phyloP scores from a whole-genome alignment of 345 rosid genomes.

The Rhodomyrtus tomentosa region DNA sequence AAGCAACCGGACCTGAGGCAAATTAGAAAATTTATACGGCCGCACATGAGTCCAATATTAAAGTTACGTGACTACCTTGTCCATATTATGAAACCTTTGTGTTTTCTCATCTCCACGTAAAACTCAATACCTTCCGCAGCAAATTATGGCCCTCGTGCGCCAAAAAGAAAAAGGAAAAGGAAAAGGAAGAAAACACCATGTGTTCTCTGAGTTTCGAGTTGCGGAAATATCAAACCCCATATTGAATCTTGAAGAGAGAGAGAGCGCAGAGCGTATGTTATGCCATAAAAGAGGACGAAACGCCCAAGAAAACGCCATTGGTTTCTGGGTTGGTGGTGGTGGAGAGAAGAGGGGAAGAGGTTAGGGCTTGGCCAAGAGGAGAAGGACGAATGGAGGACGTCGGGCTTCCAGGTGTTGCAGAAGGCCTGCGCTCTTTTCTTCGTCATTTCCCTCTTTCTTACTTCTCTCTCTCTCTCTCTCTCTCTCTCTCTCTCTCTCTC shows the following conservation, averaged over 20 bases:
- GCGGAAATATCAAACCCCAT: not conserved
- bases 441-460: not conserved
- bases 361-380: constrained; percentile 33
- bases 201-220: not conserved
- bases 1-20: not conserved
- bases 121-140: not conserved
- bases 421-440: constrained; percentile 45
- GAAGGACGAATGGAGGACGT: constrained; percentile 65
- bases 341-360: constrained; percentile 10
- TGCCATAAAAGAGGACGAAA: not conserved
- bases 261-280: not conserved
- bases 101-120: not conserved
- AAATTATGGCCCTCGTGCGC: not conserved
- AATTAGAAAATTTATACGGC: not conserved
- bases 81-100: not conserved
- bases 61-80: not conserved
- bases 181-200: not conserved
- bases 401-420: constrained; percentile 60
- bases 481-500: not conserved
- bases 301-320: constrained; percentile 36
- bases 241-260: not conserved
- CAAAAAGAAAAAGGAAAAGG: rapidly evolving
- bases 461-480: no score
- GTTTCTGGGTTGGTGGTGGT: constrained; percentile 18
- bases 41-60: not conserved